phyloP scores from a whole-genome alignment of 169 alveolate species.

The Eimeria brunetti region DNA sequence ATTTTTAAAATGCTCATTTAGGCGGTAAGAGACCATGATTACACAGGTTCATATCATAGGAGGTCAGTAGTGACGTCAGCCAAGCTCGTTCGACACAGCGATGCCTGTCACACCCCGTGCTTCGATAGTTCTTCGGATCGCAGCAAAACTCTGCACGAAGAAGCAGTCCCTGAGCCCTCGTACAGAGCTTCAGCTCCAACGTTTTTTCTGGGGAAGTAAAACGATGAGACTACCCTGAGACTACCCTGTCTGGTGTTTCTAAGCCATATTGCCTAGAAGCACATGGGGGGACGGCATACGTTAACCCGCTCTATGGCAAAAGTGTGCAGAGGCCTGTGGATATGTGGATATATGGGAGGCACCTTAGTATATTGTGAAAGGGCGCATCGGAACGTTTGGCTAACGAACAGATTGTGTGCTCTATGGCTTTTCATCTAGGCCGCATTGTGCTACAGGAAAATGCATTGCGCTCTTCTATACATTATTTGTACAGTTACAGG shows the following conservation, averaged over 20 bases:
- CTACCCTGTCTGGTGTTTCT: neutral
- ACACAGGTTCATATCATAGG: neutral
- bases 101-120: neutral
- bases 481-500: neutral
- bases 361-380: neutral
- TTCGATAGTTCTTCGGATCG: too few species aligned
- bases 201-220: neutral
- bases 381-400: neutral
- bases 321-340: too few species aligned
- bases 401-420: neutral
- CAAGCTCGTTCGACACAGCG: neutral
- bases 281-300: too few species aligned
- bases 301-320: too few species aligned
- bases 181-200: neutral
- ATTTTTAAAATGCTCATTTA: neutral
- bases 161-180: neutral
- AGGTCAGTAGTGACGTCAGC: neutral
- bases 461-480: neutral
- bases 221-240: too few species aligned
- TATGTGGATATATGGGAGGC: neutral
- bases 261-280: neutral
- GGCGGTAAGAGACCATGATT: neutral
- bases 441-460: neutral
- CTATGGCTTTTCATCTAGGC: neutral
- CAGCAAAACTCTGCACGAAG: neutral